Percentiles rank a stretch among this genome's conserved stretches.
Evolutionary conservation across 371 early-diverging fungal species (phyloP).

Genomic region (Paraphysoderma sedebokerense): DNA sequence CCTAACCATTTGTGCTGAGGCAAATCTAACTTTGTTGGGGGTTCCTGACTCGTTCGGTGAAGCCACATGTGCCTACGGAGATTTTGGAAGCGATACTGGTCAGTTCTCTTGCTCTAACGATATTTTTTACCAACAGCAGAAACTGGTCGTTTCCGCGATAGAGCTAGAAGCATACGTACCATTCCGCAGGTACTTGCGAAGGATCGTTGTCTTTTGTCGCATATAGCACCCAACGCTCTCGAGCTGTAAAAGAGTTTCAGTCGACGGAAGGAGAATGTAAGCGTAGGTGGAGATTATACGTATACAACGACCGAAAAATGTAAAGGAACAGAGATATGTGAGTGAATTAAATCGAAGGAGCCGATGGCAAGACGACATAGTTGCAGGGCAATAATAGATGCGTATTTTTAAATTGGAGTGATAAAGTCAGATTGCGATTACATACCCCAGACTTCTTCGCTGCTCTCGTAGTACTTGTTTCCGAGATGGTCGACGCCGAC

Average conservation of each 20-base stretch:
- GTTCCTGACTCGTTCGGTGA: conserved; percentile 59
- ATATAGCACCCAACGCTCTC: conserved; percentile 86
- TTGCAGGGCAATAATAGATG: too few species aligned
- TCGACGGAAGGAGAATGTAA: too few species aligned
- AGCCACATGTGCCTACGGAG: conserved; percentile 76
- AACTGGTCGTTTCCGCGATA: too few species aligned
- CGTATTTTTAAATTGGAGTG: not conserved
- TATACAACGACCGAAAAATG: too few species aligned
- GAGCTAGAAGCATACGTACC: conserved; percentile 25
- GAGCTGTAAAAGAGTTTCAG: conserved; percentile 30
- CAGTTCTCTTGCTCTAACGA: too few species aligned
- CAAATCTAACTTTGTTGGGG: conserved; percentile 33
- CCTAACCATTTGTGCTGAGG: conserved; percentile 14
- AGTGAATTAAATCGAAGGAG: too few species aligned
- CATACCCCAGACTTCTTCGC: conserved; percentile 61
- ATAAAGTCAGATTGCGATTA: not conserved
- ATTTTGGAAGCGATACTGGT: not conserved
- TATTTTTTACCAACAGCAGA: too few species aligned
- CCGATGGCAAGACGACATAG: too few species aligned
- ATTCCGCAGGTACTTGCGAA: conserved; percentile 73
- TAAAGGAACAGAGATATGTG: too few species aligned
- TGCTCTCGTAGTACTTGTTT: conserved; percentile 81
- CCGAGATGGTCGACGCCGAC: conserved; percentile 73
- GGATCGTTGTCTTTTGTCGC: conserved; percentile 52
- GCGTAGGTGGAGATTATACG: too few species aligned